These are phyloP conservation scores for Tolypocladium ophioglossoides DNA, from an alignment of 2,329 filamentous ascomycete genomes.

Conservation along the genomic window DNA sequence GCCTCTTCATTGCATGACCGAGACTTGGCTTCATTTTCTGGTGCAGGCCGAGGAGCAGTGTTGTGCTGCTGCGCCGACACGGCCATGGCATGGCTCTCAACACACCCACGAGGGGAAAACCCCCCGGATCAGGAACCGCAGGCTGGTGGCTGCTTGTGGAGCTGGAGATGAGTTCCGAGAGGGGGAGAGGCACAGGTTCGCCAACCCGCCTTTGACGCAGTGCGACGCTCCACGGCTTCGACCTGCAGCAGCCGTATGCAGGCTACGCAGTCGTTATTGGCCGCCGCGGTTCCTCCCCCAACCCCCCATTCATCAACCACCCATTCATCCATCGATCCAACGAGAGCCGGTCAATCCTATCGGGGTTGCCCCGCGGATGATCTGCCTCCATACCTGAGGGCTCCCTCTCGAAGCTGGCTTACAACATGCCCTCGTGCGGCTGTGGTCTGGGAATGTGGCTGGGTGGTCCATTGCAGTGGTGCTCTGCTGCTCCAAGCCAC, in stretches of 20 bases:
- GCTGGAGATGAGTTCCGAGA: slow-evolving; percentile 2
- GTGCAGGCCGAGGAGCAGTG: background rate
- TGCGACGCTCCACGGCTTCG: background rate
- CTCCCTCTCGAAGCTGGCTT: background rate
- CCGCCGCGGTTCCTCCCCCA: background rate
- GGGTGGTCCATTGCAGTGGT: background rate
- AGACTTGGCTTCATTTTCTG: background rate
- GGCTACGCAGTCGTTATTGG: background rate
- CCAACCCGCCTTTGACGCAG: background rate
- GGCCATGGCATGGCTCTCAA: background rate
- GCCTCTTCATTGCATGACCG: background rate
- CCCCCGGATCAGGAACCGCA: background rate
- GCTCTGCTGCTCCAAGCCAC: background rate
- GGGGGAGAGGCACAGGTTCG: background rate
- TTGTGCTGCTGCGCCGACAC: background rate
- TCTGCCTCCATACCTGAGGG: background rate
- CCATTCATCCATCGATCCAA: background rate
- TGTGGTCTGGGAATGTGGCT: background rate
- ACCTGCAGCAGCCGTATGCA: slow-evolving; percentile 1
- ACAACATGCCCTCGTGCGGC: background rate
- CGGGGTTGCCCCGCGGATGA: background rate
- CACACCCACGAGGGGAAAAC: background rate
- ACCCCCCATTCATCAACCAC: background rate
- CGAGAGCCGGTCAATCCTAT: background rate
- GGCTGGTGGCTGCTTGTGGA: slow-evolving; percentile 1